Base-by-base conservation (phyloP, 345 rosid genomes). In the Bruguiera parviflora region DNA sequence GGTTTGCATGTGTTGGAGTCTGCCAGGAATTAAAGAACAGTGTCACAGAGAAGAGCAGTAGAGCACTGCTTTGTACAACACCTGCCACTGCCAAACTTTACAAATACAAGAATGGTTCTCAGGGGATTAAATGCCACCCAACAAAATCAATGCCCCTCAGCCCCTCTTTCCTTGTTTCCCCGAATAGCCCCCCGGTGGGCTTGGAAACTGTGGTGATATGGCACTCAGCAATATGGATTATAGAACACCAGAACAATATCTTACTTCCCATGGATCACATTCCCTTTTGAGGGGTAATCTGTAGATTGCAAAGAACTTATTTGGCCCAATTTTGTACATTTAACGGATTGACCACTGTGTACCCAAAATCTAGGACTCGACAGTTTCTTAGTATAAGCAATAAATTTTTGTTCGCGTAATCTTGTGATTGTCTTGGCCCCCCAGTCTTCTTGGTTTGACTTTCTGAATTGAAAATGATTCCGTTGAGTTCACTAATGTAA, bases 1-100 rank as follows among this genome's bases (percentile, higher is more conserved):
- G 70, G 22, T 61, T 73, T 63, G 82, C 78, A 75, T 79, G 81
- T 79, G 86, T 85, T 74, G 15, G 77, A 58, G 71, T 33, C 81
- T 72, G 81, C 37, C 78, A 71, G 66, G 74, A 35, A 78, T 69
- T 66, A 58, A 24, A 59, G 74, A 51, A 35, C 61, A 67, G 68
- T 71, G 77, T 61, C 70, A 63, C 31, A 56, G 59, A 21, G 31
- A 11, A 10, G 28, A 63, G 55, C 56, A 58, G 67, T 25, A 29
- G 65, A 57, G 70, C 75, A 66, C 68, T 70, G 62, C 56, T 63
- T 57, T 78, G 82, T 53, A 66, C 72, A 46, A 64, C 67, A 46
- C 69, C 78, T 81, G 80, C 73, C 78, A 58, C 66, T 58, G 57
- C 75, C 81, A 64, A 61, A 15, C 77, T 74, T 69, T 71, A 67